These are phyloP conservation scores for Agrocybe chaxingu DNA, from an alignment of 768 basidiomycete species.

Conservation along the genomic window DNA sequence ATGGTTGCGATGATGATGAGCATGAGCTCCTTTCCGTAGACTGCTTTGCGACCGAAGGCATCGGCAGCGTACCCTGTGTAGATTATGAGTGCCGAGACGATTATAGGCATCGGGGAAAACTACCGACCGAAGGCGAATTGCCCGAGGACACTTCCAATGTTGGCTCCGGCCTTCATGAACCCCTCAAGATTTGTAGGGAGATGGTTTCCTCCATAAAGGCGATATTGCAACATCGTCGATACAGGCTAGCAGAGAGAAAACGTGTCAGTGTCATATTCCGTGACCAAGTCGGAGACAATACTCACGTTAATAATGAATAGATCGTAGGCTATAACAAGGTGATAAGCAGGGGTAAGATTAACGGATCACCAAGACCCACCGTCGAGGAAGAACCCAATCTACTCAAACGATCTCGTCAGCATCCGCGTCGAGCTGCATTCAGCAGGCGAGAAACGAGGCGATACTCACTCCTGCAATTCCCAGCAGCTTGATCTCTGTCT, in stretches of 20 bases:
- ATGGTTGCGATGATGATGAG: conserved; percentile 79
- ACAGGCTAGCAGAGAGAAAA: conserved; percentile 13
- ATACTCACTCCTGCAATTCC: conserved; percentile 17
- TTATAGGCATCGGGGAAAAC: neutral
- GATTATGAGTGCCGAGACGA: neutral
- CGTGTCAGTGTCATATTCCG: neutral
- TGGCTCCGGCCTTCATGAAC: conserved; percentile 55
- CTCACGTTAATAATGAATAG: conserved; percentile 23
- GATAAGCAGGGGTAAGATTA: neutral
- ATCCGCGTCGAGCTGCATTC: neutral
- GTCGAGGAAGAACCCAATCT: conserved; percentile 20
- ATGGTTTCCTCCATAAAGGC: conserved; percentile 41
- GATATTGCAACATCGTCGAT: conserved; percentile 23
- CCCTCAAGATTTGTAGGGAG: conserved; percentile 50
- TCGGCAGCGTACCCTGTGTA: conserved; percentile 59
- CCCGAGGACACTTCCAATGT: conserved; percentile 61
- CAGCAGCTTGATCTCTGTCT: conserved; percentile 16
- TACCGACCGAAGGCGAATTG: conserved; percentile 49
- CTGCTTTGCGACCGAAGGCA: conserved; percentile 62
- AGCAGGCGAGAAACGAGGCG: neutral
- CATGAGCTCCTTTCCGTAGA: conserved; percentile 80
- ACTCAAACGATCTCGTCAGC: neutral
- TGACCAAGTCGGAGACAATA: neutral
- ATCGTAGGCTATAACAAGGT: conserved; percentile 14
- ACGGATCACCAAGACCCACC: conserved; percentile 2